Evolutionary conservation across 163 green algal genomes (phyloP), one percentile per base, ranked within the genome.

Genomic region (Smithsoniella earleae): DNA sequence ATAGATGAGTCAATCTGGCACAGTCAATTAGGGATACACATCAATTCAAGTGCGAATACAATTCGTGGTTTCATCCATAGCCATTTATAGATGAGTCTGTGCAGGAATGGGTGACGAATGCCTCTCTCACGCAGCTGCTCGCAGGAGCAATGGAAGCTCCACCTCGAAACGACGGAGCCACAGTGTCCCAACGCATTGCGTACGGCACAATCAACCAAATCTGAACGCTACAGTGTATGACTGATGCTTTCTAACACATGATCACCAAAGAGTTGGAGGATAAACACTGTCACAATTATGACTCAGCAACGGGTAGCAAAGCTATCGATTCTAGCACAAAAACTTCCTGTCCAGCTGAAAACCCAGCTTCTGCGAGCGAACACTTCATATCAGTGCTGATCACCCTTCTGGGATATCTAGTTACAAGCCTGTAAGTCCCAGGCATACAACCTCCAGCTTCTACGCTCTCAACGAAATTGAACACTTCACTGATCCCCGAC

Each of bases 401-500:
- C 10, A 69, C 25, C 20, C 58, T 5, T 31, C 58, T 69, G 34
- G 58, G 58, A 34, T 69, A 69, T 3, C 58, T 30, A 38, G 58
- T 69, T 4, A 69, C 58, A 38, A 69, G 20, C 25, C 58, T 69
- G 43, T 69, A 69, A 4, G 6, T 43, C 4, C 58, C 58, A 43
- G 58, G 58, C 58, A 69, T 69, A 4, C 38, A 36, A 3, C 58
- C 58, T 22, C 58, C 58, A 10, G 58, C 58, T 13, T 34, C 58
- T 36, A 69, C 25, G 58, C 58, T 69, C 20, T 69, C 58, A 5
- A 69, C 58, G 20, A 43, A 69, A 6, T 69, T 40, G 58, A 69
- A 69, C 20, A 69, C 34, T 40, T 69, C 58, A 16, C 27, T 25
- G 10, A 69, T 31, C 18, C 30, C 3, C 18, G n/a, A 30, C 8